Conservation (phyloP, 169 alveolate species). For the Plasmodium vivax region DNA sequence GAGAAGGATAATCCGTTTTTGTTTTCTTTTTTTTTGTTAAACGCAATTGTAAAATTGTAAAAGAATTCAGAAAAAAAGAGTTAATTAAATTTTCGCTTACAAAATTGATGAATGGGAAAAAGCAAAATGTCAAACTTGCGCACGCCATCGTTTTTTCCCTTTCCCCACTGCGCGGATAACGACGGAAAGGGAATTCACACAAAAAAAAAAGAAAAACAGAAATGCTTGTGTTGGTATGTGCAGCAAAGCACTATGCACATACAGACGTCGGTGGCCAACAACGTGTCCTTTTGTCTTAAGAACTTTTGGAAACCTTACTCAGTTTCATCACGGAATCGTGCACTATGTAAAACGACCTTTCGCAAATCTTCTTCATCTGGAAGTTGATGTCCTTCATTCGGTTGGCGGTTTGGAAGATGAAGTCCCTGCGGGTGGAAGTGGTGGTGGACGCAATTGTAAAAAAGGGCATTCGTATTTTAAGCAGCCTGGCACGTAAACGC, state of each 20-base stretch:
- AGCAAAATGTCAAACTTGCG: not conserved
- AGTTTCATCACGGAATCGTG: conserved; percentile 52
- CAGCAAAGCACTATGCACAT: not conserved
- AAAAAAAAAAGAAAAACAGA: not conserved
- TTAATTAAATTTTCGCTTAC: not conserved
- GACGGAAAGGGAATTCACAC: not conserved
- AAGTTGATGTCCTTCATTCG: conserved; percentile 65
- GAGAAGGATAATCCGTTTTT: not conserved
- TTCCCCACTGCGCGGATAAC: not conserved
- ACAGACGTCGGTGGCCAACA: not conserved
- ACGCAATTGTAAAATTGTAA: not conserved
- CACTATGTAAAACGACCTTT: conserved; percentile 33
- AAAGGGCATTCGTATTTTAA: not conserved
- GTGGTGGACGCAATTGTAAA: not conserved
- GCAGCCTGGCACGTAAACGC: not conserved
- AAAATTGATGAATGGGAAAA: not conserved
- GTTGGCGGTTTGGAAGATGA: conserved; percentile 53
- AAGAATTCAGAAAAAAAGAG: not conserved
- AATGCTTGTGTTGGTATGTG: not conserved
- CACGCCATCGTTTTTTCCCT: not conserved
- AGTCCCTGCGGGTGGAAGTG: conserved; percentile 27
- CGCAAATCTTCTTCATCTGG: conserved; percentile 70
- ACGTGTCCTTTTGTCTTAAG: not conserved
- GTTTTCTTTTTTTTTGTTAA: too few relatives aligned
- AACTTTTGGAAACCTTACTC: conserved; percentile 49